Conservation (phyloP, 2,329 filamentous ascomycete genomes). For the Xylariaceae sp. region DNA sequence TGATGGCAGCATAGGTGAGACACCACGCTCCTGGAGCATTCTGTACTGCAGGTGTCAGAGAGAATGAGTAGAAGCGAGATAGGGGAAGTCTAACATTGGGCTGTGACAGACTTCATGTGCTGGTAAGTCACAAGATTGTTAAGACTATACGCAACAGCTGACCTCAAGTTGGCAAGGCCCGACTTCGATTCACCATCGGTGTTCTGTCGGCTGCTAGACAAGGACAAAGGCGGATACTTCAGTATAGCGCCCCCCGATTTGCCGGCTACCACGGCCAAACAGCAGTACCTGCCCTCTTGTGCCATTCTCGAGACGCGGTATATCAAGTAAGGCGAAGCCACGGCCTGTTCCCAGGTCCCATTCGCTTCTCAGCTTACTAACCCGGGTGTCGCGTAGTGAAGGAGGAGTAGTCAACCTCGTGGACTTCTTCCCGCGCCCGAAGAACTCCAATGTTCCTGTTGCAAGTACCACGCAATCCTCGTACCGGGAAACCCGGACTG, state of each 20-base stretch:
- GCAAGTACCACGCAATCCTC: constrained; percentile 44
- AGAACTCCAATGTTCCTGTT: constrained; percentile 48
- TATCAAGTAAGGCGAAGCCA: constrained; percentile 41
- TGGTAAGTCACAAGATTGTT: constrained; percentile 8
- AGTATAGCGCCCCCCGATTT: constrained; percentile 53
- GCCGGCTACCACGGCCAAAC: constrained; percentile 61
- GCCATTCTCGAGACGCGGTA: constrained; percentile 75
- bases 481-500: constrained; percentile 47
- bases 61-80: too few species aligned
- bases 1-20: constrained; percentile 55
- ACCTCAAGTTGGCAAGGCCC: constrained; percentile 45
- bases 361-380: too few species aligned
- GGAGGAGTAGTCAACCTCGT: constrained; percentile 67
- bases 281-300: constrained; percentile 69
- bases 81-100: constrained; percentile 11
- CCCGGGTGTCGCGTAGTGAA: too few species aligned
- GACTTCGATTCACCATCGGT: constrained; percentile 73
- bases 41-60: too few species aligned
- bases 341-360: neutral
- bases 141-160: neutral
- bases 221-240: constrained; percentile 69
- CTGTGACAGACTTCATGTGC: constrained; percentile 60
- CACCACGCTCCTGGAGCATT: too few species aligned
- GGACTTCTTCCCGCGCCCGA: constrained; percentile 71
- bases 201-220: constrained; percentile 69